Percentiles rank a stretch among this genome's conserved stretches.
phyloP scores from a whole-genome alignment of 1,284 basidiomycete species.

The Bjerkandera adusta region DNA sequence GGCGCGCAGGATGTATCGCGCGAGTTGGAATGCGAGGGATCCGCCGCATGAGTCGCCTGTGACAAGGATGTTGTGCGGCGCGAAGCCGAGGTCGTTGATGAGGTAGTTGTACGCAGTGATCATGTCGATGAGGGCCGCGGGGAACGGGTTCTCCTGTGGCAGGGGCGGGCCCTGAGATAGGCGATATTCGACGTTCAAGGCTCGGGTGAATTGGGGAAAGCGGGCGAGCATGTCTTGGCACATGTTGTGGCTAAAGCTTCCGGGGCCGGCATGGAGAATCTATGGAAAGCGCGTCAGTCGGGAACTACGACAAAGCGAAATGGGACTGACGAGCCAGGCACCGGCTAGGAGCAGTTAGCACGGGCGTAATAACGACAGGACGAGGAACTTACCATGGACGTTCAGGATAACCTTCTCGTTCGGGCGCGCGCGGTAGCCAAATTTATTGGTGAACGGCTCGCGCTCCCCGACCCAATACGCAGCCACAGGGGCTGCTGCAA shows the following conservation, averaged over 20 bases:
- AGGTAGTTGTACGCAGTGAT: slow-evolving; percentile 46
- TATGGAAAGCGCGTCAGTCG: not conserved
- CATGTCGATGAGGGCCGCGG: slow-evolving; percentile 46
- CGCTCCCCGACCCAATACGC: slow-evolving; percentile 56
- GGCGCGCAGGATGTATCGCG: slow-evolving; percentile 27
- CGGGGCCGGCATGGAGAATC: slow-evolving; percentile 37
- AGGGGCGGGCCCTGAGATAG: slow-evolving; percentile 26
- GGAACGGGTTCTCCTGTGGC: slow-evolving; percentile 37
- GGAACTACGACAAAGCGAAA: not conserved
- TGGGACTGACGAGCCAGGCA: slow-evolving; percentile 17
- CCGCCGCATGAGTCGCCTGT: slow-evolving; percentile 57
- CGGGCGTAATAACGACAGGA: slow-evolving; percentile 29
- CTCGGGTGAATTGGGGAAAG: slow-evolving; percentile 25
- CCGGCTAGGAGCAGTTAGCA: slow-evolving; percentile 15
- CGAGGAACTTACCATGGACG: slow-evolving; percentile 50
- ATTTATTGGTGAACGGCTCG: slow-evolving; percentile 31
- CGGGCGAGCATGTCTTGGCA: slow-evolving; percentile 18
- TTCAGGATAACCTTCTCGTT: slow-evolving; percentile 51
- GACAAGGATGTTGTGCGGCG: slow-evolving; percentile 45
- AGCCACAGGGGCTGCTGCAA: slow-evolving; percentile 44
- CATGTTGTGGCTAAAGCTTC: slow-evolving; percentile 30
- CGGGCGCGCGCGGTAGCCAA: slow-evolving; percentile 31
- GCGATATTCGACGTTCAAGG: slow-evolving; percentile 35
- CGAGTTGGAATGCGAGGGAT: slow-evolving; percentile 42
- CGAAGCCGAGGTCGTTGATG: slow-evolving; percentile 36